Conservation (phyloP, 1,139 yeast genomes). For the Pichia cactophila region DNA sequence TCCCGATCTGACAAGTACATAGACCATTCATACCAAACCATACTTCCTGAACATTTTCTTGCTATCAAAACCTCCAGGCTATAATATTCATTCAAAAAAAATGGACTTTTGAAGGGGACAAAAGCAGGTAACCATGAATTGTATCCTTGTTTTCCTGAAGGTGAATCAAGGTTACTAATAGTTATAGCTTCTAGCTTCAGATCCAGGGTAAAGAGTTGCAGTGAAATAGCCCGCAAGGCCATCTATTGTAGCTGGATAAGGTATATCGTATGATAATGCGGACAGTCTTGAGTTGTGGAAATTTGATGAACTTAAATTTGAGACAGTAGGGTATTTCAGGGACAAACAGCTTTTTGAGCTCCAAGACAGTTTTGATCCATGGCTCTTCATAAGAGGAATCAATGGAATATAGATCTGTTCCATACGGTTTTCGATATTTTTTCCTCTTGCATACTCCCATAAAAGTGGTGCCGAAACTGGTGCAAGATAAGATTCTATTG, state of each 20-base stretch:
- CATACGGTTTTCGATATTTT: constrained; percentile 10
- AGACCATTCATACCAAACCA: constrained; percentile 74
- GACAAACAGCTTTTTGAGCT: constrained; percentile 40
- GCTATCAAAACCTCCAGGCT: constrained; percentile 42
- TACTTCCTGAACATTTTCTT: constrained; percentile 29
- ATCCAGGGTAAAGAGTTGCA: constrained; percentile 40
- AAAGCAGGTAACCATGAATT: constrained; percentile 68
- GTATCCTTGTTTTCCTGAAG: constrained; percentile 18
- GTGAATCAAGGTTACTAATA: constrained; percentile 38
- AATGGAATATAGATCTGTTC: constrained; percentile 57
- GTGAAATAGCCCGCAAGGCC: constrained; percentile 72
- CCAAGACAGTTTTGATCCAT: constrained; percentile 44
- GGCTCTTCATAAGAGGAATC: constrained; percentile 43
- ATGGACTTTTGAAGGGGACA: constrained; percentile 56
- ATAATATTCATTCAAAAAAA: constrained; percentile 44
- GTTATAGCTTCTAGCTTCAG: constrained; percentile 48
- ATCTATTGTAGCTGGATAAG: constrained; percentile 48
- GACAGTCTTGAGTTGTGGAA: constrained; percentile 19
- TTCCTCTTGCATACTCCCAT: constrained; percentile 16
- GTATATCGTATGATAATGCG: constrained; percentile 20
- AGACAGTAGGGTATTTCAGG: not conserved
- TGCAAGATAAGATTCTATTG: constrained; percentile 51
- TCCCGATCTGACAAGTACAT: constrained; percentile 16
- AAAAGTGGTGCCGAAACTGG: constrained; percentile 55
- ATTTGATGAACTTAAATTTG: constrained; percentile 8